phyloP scores from a whole-genome alignment of 176 grass and related monocot genomes.

The Saccharum spontaneum region DNA sequence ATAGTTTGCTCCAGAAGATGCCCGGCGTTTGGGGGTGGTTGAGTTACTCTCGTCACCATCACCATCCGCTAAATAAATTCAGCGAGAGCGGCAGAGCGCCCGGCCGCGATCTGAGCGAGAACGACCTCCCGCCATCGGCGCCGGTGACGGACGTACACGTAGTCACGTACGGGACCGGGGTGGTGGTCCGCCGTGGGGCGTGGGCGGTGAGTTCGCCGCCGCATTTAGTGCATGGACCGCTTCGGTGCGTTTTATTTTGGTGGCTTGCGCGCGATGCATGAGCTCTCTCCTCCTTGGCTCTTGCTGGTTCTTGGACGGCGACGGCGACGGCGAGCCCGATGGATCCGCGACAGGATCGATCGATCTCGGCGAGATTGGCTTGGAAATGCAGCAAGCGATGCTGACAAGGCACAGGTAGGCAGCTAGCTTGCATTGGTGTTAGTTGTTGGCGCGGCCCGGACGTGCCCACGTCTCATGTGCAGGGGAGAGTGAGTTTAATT shows the following conservation, averaged over 20 bases:
- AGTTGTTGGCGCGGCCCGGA: neutral
- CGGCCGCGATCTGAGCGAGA: neutral
- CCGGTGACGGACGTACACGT: constrained; percentile 3
- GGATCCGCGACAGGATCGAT: neutral
- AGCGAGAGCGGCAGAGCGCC: neutral
- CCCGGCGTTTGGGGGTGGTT: neutral
- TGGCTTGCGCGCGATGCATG: too few species aligned
- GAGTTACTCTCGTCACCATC: constrained; percentile 22
- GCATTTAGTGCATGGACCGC: constrained; percentile 1
- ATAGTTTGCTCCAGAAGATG: too few species aligned
- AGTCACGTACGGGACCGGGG: neutral
- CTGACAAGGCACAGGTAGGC: neutral
- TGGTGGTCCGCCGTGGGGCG: neutral
- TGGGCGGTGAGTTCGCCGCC: constrained; percentile 13
- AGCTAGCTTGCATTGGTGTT: neutral
- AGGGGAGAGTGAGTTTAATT: too few species aligned
- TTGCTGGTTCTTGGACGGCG: neutral
- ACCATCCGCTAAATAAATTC: neutral
- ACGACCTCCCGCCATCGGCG: constrained; percentile 21
- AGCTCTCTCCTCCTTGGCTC: too few species aligned
- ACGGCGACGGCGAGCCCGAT: neutral
- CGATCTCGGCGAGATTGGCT: neutral
- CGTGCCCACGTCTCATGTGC: constrained; percentile 13
- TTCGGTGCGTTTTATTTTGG: neutral
- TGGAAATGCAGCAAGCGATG: constrained; percentile 23